phyloP scores from a whole-genome alignment of 768 basidiomycete genomes.

The Suillus weaverae region DNA sequence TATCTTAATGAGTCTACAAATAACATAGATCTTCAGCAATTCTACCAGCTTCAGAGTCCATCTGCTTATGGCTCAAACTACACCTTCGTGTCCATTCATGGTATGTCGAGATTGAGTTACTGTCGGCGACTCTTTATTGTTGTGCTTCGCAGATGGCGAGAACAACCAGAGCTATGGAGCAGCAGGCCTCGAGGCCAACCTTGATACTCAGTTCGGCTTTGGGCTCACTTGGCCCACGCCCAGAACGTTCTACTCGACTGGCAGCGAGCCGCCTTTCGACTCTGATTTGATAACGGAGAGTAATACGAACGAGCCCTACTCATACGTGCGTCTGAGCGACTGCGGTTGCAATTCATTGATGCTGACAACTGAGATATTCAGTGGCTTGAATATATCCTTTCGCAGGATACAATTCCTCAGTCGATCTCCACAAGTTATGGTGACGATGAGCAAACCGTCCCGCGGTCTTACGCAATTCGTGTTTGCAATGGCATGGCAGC shows the following conservation, averaged over 20 bases:
- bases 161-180: conserved; percentile 54
- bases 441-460: conserved; percentile 75
- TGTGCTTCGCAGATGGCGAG: conserved; percentile 45
- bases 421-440: conserved; percentile 74
- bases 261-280: conserved; percentile 58
- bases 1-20: conserved; percentile 58
- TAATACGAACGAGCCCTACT: conserved; percentile 52
- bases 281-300: conserved; percentile 43
- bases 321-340: conserved; percentile 31
- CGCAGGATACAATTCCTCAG: conserved; percentile 46
- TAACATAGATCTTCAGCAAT: conserved; percentile 48
- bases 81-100: conserved; percentile 53
- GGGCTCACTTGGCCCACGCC: conserved; percentile 65
- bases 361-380: conserved; percentile 22
- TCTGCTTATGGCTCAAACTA: conserved; percentile 52
- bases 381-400: conserved; percentile 63
- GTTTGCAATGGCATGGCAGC: conserved; percentile 62
- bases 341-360: neutral
- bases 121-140: conserved; percentile 12
- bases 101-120: conserved; percentile 31
- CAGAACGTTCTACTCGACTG: conserved; percentile 60
- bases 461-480: conserved; percentile 53
- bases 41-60: conserved; percentile 50
- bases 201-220: conserved; percentile 68
- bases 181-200: conserved; percentile 64